These are phyloP conservation scores for Corchorus capsularis DNA, from an alignment of 345 rosid genomes.

Conservation along the genomic window DNA sequence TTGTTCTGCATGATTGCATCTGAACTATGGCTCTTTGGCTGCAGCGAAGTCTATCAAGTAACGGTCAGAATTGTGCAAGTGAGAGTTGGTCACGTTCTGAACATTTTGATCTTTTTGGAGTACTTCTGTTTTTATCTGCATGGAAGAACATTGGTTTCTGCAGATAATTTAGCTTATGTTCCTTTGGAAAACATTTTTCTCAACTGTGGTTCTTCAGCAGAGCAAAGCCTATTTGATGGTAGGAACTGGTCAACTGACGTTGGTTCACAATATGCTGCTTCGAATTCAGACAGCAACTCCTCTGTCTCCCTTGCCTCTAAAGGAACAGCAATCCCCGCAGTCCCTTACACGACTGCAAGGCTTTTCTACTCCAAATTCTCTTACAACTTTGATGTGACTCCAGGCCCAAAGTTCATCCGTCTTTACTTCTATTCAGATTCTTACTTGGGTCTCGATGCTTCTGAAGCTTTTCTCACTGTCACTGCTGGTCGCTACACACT, in stretches of 20 bases:
- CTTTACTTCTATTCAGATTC: conserved; percentile 30
- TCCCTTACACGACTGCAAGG: conserved; percentile 22
- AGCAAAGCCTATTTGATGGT: neutral
- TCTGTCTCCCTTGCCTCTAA: neutral
- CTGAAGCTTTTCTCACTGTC: conserved; percentile 25
- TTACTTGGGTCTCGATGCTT: conserved; percentile 17
- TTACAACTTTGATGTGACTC: conserved; percentile 24
- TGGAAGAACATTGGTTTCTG: neutral
- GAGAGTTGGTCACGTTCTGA: neutral
- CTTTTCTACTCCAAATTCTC: conserved; percentile 17
- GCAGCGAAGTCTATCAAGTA: neutral
- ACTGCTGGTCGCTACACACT: conserved; percentile 22
- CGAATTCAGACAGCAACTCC: neutral
- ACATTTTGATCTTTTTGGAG: neutral
- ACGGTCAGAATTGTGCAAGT: too few species aligned
- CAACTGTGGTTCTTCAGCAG: neutral
- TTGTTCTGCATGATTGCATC: neutral
- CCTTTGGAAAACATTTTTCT: neutral
- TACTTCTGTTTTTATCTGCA: neutral
- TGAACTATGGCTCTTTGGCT: neutral
- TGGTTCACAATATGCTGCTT: neutral
- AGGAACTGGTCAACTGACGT: conserved; percentile 9
- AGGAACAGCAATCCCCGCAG: neutral
- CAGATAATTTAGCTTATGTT: neutral
- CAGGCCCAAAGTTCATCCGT: conserved; percentile 33